Base-by-base conservation (phyloP, 306 rosid genomes). In the Trichosanthes truncata region DNA sequence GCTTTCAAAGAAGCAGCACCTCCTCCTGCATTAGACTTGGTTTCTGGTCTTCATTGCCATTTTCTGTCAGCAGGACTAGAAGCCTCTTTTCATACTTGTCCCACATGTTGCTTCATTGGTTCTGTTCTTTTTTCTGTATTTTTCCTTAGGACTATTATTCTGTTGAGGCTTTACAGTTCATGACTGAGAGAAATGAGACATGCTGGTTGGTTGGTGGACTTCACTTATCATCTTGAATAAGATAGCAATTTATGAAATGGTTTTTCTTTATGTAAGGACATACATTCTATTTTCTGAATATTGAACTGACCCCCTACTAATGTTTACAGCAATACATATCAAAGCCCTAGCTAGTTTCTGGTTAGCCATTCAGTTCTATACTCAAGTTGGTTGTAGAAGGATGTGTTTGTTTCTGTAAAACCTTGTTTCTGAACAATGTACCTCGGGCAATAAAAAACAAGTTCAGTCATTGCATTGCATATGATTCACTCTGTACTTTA, bases 131-230 rank as follows among this genome's bases (percentile, higher is more conserved):
- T 49, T 78, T 73, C 71, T 84, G 78, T 82, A 78, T 80, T 85
- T 88, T 52, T 62, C 53, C 7, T 80, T 85, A 29, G 78, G 78
- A 73, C 33, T 73, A 46, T n/a, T 29, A 73, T 85, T 79, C 78
- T 87, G 91, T 71, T 71, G 83, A 87, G 87, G 62, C 79, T 91
- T 92, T 88, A 93, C 93, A 91, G 85, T 87, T 77, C 84, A 80
- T 83, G 87, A 78, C 86, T 81, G 84, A 83, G 86, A 88, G 83
- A 85, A 76, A 83, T 83, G 76, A 79, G 80, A 75, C 77, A 80
- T 85, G 65, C 84, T 85, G 82, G 73, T 85, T 29, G 83, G 77
- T 87, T 81, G 78, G 82, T 83, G 88, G 87, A 81, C 65, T 80
- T 52, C 67, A 67, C 65, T 77, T 84, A 71, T 73, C 53, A 40